Evolutionary conservation across 1,139 yeast genomes (phyloP), one percentile per base, ranked within the genome.

Genomic region (Yamadazyma conglobata): DNA sequence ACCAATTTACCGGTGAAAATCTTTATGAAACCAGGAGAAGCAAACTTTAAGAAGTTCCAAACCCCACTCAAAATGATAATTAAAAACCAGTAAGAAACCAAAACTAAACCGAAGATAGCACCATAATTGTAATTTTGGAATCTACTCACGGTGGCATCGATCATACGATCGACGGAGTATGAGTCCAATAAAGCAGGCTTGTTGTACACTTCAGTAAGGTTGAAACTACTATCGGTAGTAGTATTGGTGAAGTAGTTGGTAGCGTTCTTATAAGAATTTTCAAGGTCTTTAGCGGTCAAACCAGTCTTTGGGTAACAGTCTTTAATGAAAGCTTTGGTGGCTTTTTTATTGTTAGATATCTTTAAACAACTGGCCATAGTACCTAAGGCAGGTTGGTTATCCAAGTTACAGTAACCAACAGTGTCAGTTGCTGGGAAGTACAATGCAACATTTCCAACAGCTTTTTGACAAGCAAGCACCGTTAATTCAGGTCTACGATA

Each of bases 91-190:
- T 62, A 76, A 16, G 60, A 54, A 22, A 68, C 60, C 50, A 77
- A 70, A 3, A 60, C 68, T 33, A 60, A 60, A n/a, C 73, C 77
- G 44, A 67, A 75, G 52, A 59, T 62, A 26, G 64, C 58, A 35
- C 78, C 76, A 23, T 55, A 61, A 44, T 58, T 63, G 37, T 65
- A 70, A 31, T 61, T 63, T 24, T 59, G 46, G 43, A 57, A 73
- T 42, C 67, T 54, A 15, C 60, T 59, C 29, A 55, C 58, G 38
- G 68, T 52, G 9, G 76, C 62, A 21, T 44, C 42, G 42, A 57
- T 64, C 16, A 64, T 70, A 22, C 56, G 58, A 1, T 35, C 34
- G 28, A 65, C 49, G 19, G 38, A 40, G 27, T 40, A 46, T 21
- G 52, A 40, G 1, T 42, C 22, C 11, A 62, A 33, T 10, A 43